Evolutionary conservation across 306 rosid genomes (phyloP).

Genomic region (Malus domestica): DNA sequence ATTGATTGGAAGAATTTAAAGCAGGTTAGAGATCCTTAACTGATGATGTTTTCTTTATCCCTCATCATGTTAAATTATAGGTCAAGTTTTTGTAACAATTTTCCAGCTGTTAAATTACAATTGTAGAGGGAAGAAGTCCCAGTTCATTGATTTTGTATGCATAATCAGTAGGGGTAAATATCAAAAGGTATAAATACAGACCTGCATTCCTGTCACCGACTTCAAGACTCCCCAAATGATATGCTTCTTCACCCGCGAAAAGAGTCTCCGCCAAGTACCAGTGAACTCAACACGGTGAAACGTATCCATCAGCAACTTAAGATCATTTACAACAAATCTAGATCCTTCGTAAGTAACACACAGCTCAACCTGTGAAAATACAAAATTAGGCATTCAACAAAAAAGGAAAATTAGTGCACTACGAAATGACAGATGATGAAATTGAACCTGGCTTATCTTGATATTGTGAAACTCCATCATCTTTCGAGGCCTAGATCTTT

Average conservation of each 20-base stretch:
- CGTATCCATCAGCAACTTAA: conserved; percentile 95
- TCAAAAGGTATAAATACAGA: conserved; percentile 12
- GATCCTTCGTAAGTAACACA: conserved; percentile 91
- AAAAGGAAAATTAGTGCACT: conserved; percentile 2
- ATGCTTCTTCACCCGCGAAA: conserved; percentile 95
- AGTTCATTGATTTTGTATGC: not conserved
- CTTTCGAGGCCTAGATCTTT: conserved; percentile 85
- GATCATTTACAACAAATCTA: conserved; percentile 90
- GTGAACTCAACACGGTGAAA: conserved; percentile 86
- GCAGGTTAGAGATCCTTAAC: not conserved
- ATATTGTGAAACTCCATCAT: conserved; percentile 97
- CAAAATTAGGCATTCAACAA: conserved; percentile 3
- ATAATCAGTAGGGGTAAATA: not conserved
- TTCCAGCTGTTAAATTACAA: too few species aligned
- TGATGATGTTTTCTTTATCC: too few species aligned
- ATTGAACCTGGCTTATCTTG: conserved; percentile 89
- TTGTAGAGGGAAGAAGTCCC: not conserved
- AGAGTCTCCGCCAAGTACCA: conserved; percentile 95
- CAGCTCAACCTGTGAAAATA: conserved; percentile 67
- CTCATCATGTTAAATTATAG: too few species aligned
- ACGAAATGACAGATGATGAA: not conserved
- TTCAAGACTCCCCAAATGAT: conserved; percentile 98
- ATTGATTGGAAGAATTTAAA: conserved; percentile 6
- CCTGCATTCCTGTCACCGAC: conserved; percentile 99
- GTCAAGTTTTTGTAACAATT: too few species aligned